Conservation (phyloP, 176 grass and related monocot species). For the Oryza glaberrima region DNA sequence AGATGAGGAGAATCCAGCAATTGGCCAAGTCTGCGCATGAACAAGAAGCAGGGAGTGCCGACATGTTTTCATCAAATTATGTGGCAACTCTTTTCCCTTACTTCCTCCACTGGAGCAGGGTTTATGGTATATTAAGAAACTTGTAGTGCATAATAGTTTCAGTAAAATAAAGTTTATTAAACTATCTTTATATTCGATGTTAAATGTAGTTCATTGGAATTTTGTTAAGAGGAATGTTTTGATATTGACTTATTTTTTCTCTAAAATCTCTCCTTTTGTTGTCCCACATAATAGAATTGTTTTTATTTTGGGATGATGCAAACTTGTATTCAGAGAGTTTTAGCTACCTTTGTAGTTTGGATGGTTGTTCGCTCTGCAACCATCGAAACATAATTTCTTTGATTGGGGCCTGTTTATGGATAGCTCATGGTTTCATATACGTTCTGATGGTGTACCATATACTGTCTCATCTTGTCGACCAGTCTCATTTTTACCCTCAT, state of each 20-base stretch:
- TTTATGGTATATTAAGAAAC: constrained; percentile 63
- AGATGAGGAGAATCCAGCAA: constrained; percentile 66
- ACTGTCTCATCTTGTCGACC: no score
- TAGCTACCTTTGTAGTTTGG: no score
- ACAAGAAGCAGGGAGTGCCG: not conserved
- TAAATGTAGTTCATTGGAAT: not conserved
- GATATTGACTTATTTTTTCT: constrained; percentile 3
- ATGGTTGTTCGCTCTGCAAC: no score
- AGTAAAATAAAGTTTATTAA: constrained; percentile 13
- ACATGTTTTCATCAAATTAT: constrained; percentile 46
- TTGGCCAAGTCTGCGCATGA: constrained; percentile 9
- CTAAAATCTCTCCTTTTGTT: no score
- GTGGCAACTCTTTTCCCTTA: constrained; percentile 61
- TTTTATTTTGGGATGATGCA: no score
- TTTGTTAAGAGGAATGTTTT: not conserved
- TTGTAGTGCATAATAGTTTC: not conserved
- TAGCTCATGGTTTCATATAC: no score
- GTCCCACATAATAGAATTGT: no score
- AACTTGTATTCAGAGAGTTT: no score
- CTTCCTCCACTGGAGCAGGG: constrained; percentile 58
- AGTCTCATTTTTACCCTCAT: no score
- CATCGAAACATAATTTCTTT: no score
- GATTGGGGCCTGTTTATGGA: no score
- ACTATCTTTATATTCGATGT: not conserved
- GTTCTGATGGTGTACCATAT: no score